Percentiles rank a stretch among this genome's conserved stretches.
Evolutionary conservation across 2,329 filamentous ascomycete species (phyloP).

Genomic region (Fonsecaea pugnacius): DNA sequence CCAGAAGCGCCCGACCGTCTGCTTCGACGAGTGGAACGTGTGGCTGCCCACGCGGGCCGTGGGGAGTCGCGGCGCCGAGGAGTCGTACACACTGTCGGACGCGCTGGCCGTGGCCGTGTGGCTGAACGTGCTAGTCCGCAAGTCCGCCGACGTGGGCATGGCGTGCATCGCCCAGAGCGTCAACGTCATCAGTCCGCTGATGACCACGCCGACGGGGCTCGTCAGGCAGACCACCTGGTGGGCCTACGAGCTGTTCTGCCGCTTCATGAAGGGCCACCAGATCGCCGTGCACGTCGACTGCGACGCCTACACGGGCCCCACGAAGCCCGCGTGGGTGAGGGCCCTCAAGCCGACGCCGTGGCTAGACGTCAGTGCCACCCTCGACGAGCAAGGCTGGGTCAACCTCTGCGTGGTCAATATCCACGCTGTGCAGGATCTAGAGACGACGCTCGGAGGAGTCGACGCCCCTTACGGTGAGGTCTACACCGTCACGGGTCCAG

Average conservation of each 20-base stretch:
- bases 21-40: slow-evolving; percentile 86
- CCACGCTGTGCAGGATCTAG: slow-evolving; percentile 63
- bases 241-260: slow-evolving; percentile 70
- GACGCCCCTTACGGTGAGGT: slow-evolving; percentile 56
- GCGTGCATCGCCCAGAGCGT: slow-evolving; percentile 77
- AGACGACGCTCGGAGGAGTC: slow-evolving; percentile 46
- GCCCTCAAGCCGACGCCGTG: slow-evolving; percentile 68
- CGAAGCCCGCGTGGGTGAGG: slow-evolving; percentile 46
- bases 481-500: slow-evolving; percentile 64
- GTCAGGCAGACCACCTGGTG: slow-evolving; percentile 76
- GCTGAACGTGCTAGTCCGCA: slow-evolving; percentile 76
- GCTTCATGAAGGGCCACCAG: slow-evolving; percentile 74
- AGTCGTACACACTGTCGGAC: slow-evolving; percentile 74
- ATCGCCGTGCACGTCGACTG: slow-evolving; percentile 68
- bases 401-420: slow-evolving; percentile 76
- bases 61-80: slow-evolving; percentile 73
- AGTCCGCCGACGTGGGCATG: slow-evolving; percentile 73
- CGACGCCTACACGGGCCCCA: slow-evolving; percentile 65
- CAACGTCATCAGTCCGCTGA: slow-evolving; percentile 77
- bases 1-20: slow-evolving; percentile 70
- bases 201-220: slow-evolving; percentile 69
- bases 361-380: slow-evolving; percentile 48
- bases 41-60: slow-evolving; percentile 75
- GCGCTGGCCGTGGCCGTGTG: slow-evolving; percentile 75
- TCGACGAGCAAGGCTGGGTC: slow-evolving; percentile 61